phyloP scores from a whole-genome alignment of 1,284 basidiomycete genomes.

The Cutaneotrichosporon sp. region DNA sequence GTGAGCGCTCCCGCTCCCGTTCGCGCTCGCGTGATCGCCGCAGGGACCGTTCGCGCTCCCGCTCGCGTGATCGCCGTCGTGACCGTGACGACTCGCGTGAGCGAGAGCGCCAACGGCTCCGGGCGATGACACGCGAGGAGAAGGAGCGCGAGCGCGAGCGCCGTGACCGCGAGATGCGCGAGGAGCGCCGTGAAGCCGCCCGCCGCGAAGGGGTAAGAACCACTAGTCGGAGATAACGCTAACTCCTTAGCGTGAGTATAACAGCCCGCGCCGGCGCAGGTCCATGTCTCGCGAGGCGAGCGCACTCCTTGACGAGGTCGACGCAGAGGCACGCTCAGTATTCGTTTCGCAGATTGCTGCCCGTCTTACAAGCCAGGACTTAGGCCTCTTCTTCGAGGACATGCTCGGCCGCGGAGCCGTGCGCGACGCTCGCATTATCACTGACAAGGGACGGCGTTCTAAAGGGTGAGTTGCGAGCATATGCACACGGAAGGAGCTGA shows the following conservation, averaged over 20 bases:
- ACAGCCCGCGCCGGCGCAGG: conserved; percentile 40
- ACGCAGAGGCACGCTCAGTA: conserved; percentile 91
- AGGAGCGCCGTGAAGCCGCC: conserved; percentile 36
- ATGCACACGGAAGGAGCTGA: not conserved
- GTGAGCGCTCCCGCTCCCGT: conserved; percentile 6
- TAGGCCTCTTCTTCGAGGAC: conserved; percentile 98
- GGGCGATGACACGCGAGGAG: conserved; percentile 39
- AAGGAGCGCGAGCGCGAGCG: conserved; percentile 39
- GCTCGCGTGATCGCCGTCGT: conserved; percentile 3
- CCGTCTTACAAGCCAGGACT: conserved; percentile 86
- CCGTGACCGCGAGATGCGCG: conserved; percentile 42
- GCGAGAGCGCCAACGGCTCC: conserved; percentile 13
- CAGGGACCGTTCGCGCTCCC: conserved; percentile 3
- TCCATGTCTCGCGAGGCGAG: conserved; percentile 64
- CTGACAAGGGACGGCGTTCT: conserved; percentile 84
- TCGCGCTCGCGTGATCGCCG: conserved; percentile 3
- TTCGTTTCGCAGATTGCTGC: conserved; percentile 98
- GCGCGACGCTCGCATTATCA: conserved; percentile 90
- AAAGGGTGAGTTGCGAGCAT: conserved; percentile 81
- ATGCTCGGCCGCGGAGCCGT: conserved; percentile 87
- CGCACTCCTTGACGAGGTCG: conserved; percentile 51
- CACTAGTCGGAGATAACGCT: not conserved
- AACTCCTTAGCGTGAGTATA: conserved; percentile 4
- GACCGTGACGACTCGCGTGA: conserved; percentile 29
- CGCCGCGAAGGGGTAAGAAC: conserved; percentile 20